Conservation (phyloP, 257 asterid genomes). For the Solanum ossicruentum region DNA sequence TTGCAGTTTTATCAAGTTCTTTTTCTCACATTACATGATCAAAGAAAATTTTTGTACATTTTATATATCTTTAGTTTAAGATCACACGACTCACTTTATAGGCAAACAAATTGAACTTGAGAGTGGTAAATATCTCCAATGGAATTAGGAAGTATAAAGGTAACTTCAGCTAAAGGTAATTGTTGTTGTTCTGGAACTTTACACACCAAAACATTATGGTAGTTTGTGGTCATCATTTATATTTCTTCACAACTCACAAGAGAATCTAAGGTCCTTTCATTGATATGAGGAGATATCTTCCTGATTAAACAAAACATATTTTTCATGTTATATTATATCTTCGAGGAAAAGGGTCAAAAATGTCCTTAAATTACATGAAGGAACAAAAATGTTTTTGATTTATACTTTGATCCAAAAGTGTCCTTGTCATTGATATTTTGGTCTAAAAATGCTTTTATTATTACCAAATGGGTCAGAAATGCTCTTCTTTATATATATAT, state of each 20-base stretch:
- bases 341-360: no score
- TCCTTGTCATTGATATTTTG: no score
- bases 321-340: no score
- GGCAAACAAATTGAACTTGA: neutral
- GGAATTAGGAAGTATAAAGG: neutral
- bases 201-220: neutral
- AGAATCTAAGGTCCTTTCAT: neutral
- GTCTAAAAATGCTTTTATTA: no score
- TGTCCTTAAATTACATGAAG: no score
- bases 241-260: neutral
- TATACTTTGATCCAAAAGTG: no score
- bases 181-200: neutral
- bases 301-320: neutral
- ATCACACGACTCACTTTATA: no score
- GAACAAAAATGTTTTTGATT: no score
- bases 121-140: neutral
- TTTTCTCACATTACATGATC: neutral
- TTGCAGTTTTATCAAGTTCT: neutral
- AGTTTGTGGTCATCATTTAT: neutral
- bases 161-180: neutral
- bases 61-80: no score
- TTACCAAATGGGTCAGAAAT: no score
- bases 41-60: no score
- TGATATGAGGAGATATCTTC: neutral
- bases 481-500: no score